Percentiles rank a stretch among this genome's conserved stretches.
phyloP scores from a whole-genome alignment of 2,329 filamentous ascomycete genomes.

The Cryphonectria naterciae region DNA sequence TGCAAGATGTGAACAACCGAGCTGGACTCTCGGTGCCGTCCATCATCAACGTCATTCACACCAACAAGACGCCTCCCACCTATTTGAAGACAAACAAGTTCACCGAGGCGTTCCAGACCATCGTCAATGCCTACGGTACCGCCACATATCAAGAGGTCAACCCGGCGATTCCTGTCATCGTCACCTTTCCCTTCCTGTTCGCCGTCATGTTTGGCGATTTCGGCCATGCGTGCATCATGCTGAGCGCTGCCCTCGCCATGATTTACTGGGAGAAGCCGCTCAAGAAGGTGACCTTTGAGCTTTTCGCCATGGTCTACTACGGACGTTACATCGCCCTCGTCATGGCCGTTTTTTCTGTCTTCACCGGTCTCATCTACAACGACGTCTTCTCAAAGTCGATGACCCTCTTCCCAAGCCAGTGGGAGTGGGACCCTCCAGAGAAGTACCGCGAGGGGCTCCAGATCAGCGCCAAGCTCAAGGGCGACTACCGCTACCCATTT shows the following conservation, averaged over 20 bases:
- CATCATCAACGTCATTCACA: conserved; percentile 96
- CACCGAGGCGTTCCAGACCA: conserved; percentile 97
- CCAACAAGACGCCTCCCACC: conserved; percentile 95
- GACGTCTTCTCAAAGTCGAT: conserved; percentile 95
- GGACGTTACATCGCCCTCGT: conserved; percentile 97
- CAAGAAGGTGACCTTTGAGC: conserved; percentile 89
- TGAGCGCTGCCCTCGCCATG: conserved; percentile 82
- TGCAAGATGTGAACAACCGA: conserved; percentile 95
- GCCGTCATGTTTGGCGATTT: conserved; percentile 99
- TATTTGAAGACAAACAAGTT: conserved; percentile 99
- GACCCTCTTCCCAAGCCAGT: conserved; percentile 85
- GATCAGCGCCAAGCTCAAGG: conserved; percentile 69
- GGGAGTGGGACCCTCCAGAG: conserved; percentile 75
- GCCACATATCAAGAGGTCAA: conserved; percentile 98
- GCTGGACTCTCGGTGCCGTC: conserved; percentile 96
- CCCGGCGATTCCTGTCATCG: conserved; percentile 89
- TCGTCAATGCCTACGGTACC: conserved; percentile 97
- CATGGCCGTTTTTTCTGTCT: conserved; percentile 97
- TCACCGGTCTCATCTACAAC: conserved; percentile 96
- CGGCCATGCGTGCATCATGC: conserved; percentile 90
- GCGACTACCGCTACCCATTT: conserved; percentile 86
- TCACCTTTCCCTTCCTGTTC: conserved; percentile 99
- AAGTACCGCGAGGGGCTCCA: conserved; percentile 67
- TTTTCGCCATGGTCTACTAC: conserved; percentile 98
- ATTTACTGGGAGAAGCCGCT: conserved; percentile 95